Base-by-base conservation (phyloP, 768 basidiomycete species). In the Fomitopsis serialis region DNA sequence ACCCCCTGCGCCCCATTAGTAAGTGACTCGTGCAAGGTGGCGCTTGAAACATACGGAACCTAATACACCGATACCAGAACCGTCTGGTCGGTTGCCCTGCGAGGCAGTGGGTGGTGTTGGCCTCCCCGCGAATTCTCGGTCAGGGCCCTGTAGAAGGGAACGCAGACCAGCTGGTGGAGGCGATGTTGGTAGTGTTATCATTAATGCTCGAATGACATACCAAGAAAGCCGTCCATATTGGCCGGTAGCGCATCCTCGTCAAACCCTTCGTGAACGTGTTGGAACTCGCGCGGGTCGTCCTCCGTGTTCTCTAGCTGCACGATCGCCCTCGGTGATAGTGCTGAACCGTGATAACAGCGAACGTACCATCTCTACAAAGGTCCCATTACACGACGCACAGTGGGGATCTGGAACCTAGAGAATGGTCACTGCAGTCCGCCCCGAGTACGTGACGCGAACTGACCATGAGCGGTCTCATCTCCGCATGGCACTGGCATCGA, bases 391-490 rank as follows among this genome's bases (percentile, higher is more conserved):
- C 22, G 84, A 87, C 46, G 91, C 82, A 67, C 92, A 96, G 42
- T 84, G 79, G 12, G 90, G 88, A 71, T 92, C 80, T 37, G 90
- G 90, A 3, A 82, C 78, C 90, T 92, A 63, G 22, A 48, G 27
- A 22, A 23, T 46, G 45, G 57, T 57, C 59, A 52, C 24, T 55
- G 24, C 25, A 23, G 48, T 54, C 32, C 48, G 54, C 37, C 48
- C 50, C 25, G 54, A 36, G 25, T 19, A 47, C 37, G 34, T 58
- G 43, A 32, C 12, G 42, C n/a, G 15, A 53, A 54, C 55, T 40
- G 58, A 92, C 90, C 87, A 89, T 91, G 44, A 93, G 71, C 1
- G 92, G 91, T 49, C 86, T 74, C 90, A 91, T 94, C 71, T 95
- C 90, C 50, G 88, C 83, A 66, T 84, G 78, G 64, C 93, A 96